phyloP scores from a whole-genome alignment of 2,329 filamentous ascomycete species.

The Sclerotinia spermophila region DNA sequence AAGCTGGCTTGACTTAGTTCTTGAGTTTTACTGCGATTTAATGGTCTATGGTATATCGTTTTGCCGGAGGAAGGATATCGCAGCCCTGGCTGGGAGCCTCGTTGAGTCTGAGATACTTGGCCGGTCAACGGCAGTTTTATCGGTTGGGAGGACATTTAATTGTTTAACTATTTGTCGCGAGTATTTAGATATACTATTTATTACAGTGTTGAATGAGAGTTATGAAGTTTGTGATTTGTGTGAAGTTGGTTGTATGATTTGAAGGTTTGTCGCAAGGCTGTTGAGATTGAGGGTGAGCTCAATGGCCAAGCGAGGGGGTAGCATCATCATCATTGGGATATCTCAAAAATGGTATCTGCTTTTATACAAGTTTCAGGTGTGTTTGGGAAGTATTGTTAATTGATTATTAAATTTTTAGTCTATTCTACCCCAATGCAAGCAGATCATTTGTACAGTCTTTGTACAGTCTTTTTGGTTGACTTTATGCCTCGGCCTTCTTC shows the following conservation, averaged over 20 bases:
- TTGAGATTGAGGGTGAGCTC: not conserved
- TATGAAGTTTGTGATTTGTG: not conserved
- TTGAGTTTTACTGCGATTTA: slow-evolving; percentile 83
- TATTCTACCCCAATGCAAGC: not conserved
- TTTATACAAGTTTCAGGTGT: not conserved
- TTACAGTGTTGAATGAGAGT: not conserved
- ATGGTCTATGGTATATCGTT: slow-evolving; percentile 93
- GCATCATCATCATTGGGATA: not conserved
- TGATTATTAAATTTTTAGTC: not conserved
- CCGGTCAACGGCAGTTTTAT: slow-evolving; percentile 30
- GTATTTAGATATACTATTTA: not conserved
- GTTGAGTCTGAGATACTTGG: slow-evolving; percentile 29
- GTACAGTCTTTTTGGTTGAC: not conserved
- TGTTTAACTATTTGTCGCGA: not conserved
- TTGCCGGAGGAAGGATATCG: slow-evolving; percentile 91
- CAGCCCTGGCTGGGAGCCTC: slow-evolving; percentile 54
- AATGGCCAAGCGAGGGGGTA: slow-evolving; percentile 1
- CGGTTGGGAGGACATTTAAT: slow-evolving; percentile 36
- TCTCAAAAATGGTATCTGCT: not conserved
- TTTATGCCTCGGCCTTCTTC: not conserved
- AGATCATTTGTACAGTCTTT: not conserved
- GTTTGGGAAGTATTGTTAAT: not conserved
- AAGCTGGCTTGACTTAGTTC: slow-evolving; percentile 93
- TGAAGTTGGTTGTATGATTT: slow-evolving; percentile 1
- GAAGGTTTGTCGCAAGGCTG: slow-evolving; percentile 12